Evolutionary conservation across 2,329 filamentous ascomycete species (phyloP), one percentile per base, ranked within the genome.

Genomic region (Endoconidiophora laricicola): DNA sequence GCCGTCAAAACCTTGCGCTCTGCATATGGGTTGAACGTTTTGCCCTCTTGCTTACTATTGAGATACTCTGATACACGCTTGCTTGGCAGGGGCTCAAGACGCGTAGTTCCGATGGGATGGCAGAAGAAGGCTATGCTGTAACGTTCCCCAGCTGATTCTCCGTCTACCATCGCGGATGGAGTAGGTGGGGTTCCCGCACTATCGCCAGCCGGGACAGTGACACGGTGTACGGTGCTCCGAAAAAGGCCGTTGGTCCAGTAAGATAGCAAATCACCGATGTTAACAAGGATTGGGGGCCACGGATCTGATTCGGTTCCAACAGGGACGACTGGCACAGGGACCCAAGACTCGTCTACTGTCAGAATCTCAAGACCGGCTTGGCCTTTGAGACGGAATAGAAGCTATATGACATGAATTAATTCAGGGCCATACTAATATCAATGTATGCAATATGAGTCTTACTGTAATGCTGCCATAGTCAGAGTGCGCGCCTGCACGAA

Each of bases 181-280:
- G 47, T 29, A 18, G 16, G 12, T 26, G 18, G 3, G 41, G 29
- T 38, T 26, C 44, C 44, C 9, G 14, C 44, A 41, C 39, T 26
- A 47, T 12, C 44, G 50, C 4, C 52, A 10, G 5, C 52, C 0
- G 70, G 66, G 56, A 94, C 91, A 0, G 90, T 78, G 26, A 96
- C 91, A 9, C 90, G 72, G 61, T 96, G 91, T 4, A 95, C 78
- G 0, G 90, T 95, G 57, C 81, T 87, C 58, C 86, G 83, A 55
- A 96, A 72, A 44, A 95, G 65, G 0, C 88, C 87, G 56, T 83
- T 82, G 1, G 91, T 96, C 90, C 90, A 96, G 63, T 93, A 91
- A 33, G 78, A 82, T 54, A 81, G 66, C 60, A 83, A 59, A 61
- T 81, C 68, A 64, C 82, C 66, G 65, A 87, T 75, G 69, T 91